Evolutionary conservation across 2,329 filamentous ascomycete species (phyloP).

Genomic region (Paecilomyces sp.): DNA sequence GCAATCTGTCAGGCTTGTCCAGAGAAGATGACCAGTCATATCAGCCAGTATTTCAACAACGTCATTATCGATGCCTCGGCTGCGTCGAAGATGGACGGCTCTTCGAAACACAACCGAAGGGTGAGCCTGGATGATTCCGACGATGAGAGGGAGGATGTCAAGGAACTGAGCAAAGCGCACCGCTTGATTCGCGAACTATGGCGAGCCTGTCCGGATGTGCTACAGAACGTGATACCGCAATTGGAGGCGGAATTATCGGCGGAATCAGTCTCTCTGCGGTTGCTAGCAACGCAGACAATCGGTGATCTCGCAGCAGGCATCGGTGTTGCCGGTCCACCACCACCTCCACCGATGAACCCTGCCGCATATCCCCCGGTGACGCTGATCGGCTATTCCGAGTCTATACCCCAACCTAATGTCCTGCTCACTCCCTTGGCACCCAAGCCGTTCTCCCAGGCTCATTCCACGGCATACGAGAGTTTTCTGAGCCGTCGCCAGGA

Average conservation of each 20-base stretch:
- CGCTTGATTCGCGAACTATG: conserved; percentile 84
- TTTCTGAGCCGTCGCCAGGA: conserved; percentile 83
- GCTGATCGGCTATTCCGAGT: conserved; percentile 40
- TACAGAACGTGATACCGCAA: conserved; percentile 90
- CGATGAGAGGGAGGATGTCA: conserved; percentile 73
- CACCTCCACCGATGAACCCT: conserved; percentile 65
- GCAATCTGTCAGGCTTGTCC: conserved; percentile 81
- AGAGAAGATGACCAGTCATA: conserved; percentile 90
- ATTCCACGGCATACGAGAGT: conserved; percentile 69
- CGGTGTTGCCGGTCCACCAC: conserved; percentile 79
- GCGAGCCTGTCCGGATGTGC: conserved; percentile 79
- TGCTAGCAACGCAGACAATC: conserved; percentile 85
- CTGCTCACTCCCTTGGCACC: conserved; percentile 78
- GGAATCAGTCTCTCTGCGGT: conserved; percentile 78
- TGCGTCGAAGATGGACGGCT: conserved; percentile 49
- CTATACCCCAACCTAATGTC: conserved; percentile 50
- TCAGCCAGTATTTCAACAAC: conserved; percentile 94
- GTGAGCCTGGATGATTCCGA: conserved; percentile 54
- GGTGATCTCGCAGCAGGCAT: conserved; percentile 94
- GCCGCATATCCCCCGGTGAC: conserved; percentile 67
- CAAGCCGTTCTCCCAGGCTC: conserved; percentile 80
- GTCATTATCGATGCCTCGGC: conserved; percentile 84
- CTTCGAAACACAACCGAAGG: conserved; percentile 35
- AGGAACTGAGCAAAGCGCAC: conserved; percentile 85
- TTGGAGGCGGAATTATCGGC: conserved; percentile 86